Conservation (phyloP, 2,329 filamentous ascomycete species). For the Aspergillus pseudotamarii region DNA sequence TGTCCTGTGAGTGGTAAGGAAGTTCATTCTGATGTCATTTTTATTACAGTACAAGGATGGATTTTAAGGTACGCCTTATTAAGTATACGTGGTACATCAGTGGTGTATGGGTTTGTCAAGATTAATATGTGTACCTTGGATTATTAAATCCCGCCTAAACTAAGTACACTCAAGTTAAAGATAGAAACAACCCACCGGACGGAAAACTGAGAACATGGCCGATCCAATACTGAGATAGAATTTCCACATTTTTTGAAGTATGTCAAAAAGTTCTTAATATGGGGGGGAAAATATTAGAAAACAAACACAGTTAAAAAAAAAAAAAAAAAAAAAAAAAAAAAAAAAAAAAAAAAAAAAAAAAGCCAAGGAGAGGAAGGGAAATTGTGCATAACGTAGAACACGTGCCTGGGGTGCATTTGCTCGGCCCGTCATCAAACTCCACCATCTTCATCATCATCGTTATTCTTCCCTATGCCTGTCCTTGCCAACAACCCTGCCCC, state of each 20-base stretch:
- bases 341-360: not conserved
- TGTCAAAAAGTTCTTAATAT: not conserved
- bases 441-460: conserved; percentile 6
- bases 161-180: conserved; percentile 1
- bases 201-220: not conserved
- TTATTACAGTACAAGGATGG: not conserved
- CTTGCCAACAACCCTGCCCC: conserved; percentile 3
- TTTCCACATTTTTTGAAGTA: not conserved
- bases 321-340: not conserved
- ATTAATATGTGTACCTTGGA: not conserved
- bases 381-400: not conserved
- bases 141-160: not conserved
- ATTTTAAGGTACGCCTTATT: not conserved
- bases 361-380: not conserved
- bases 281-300: not conserved
- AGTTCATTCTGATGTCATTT: conserved; percentile 1
- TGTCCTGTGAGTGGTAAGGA: not conserved
- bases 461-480: conserved; percentile 5
- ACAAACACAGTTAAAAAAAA: not conserved
- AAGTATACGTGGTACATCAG: not conserved
- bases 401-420: conserved; percentile 6
- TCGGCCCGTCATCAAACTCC: conserved; percentile 4
- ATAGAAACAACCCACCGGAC: not conserved
- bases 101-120: not conserved
- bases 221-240: not conserved